phyloP scores from a whole-genome alignment of 164 flowering plant genomes.

The Brasenia schreberi region DNA sequence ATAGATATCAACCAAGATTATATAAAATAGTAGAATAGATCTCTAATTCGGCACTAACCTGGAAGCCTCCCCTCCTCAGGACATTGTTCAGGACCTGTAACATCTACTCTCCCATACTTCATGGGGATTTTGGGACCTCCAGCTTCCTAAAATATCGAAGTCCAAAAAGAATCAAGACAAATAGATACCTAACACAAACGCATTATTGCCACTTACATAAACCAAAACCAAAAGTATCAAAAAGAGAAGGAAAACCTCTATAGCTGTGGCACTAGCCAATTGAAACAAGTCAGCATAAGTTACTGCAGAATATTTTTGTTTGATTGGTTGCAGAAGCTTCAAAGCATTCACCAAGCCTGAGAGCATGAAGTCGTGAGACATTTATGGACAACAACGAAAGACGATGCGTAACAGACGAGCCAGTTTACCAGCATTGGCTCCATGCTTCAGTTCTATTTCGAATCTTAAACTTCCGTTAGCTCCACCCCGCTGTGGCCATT shows the following conservation, averaged over 20 bases:
- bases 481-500: constrained; percentile 92
- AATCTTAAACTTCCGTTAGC: constrained; percentile 94
- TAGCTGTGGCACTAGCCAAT: constrained; percentile 93
- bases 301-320: constrained; percentile 72
- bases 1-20: not conserved
- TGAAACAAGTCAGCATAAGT: constrained; percentile 94
- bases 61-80: constrained; percentile 98
- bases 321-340: constrained; percentile 83
- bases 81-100: constrained; percentile 62
- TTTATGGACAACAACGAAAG: not conserved
- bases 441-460: constrained; percentile 86
- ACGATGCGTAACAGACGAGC: not conserved
- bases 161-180: not conserved
- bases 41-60: constrained; percentile 25
- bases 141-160: constrained; percentile 50
- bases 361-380: constrained; percentile 1
- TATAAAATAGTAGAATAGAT: not conserved
- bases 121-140: constrained; percentile 96
- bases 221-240: not conserved
- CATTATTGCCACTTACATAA: not conserved
- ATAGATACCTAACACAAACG: not conserved
- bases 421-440: constrained; percentile 87
- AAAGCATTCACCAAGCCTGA: constrained; percentile 89
- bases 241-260: constrained; percentile 43
- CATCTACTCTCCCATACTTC: constrained; percentile 96